Conservation (phyloP, 176 grass and related monocot species). For the Musa troglodytarum region DNA sequence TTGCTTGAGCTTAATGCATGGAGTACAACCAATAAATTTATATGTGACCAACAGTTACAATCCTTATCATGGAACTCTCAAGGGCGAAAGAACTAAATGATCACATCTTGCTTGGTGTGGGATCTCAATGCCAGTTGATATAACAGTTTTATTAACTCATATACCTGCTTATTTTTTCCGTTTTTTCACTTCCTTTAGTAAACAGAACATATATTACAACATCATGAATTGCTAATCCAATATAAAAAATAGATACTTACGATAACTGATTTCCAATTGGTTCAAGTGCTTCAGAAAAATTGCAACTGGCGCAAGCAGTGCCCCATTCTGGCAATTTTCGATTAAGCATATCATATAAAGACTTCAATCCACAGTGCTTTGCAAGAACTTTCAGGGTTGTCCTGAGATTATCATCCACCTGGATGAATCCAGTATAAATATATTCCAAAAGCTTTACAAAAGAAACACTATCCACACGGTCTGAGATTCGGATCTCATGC, state of each 20-base stretch:
- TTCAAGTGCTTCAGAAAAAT: constrained; percentile 38
- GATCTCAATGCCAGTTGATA: neutral
- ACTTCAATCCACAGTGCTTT: constrained; percentile 57
- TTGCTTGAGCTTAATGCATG: constrained; percentile 7
- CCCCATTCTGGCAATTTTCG: constrained; percentile 57
- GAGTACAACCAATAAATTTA: constrained; percentile 5
- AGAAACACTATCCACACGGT: constrained; percentile 51
- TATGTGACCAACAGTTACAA: neutral
- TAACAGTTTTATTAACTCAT: neutral
- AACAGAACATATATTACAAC: neutral
- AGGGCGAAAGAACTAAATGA: neutral
- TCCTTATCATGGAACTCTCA: neutral
- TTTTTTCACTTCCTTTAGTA: neutral
- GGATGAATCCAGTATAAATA: constrained; percentile 49
- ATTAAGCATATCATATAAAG: constrained; percentile 64
- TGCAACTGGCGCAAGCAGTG: constrained; percentile 27
- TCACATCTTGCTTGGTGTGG: too few species aligned
- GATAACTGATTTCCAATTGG: constrained; percentile 38
- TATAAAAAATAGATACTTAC: constrained; percentile 34
- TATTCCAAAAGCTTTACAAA: constrained; percentile 74
- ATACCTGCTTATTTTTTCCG: neutral
- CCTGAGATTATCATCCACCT: constrained; percentile 27
- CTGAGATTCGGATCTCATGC: constrained; percentile 53
- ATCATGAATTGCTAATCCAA: neutral
- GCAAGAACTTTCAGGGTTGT: constrained; percentile 57